Evolutionary conservation across 176 grass and related monocot genomes (phyloP), one percentile per base, ranked within the genome.

Genomic region (Avena atlantica): DNA sequence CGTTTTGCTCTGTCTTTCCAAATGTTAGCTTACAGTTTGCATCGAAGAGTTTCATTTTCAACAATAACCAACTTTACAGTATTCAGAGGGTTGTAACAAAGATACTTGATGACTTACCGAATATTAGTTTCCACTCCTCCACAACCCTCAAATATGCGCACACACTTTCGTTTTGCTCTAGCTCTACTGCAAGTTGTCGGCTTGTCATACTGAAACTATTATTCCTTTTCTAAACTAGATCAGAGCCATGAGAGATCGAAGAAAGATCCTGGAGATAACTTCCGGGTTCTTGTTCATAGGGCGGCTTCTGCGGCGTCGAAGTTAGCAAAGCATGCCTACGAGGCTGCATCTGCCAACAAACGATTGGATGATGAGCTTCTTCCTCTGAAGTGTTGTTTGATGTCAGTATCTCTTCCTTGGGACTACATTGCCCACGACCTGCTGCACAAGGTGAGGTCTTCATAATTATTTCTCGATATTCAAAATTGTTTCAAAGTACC

Each of bases 381-480:
- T 77, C 97, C 97, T 20, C 87, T 98, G 10, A 96, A 96, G 70
- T 98, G 97, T 51, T 96, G 88, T 68, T 85, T 98, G 87, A 98
- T 98, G 92, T 94, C 94, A 10, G 90, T 98, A 58, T 96, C 94
- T 74, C 92, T 98, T 92, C 94, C 97, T 68, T 98, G 97, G 97
- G 97, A 98, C 55, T 59, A 69, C 65, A 93, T 96, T 58, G 90
- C 92, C 0, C 92, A 98, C 34, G 97, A 96, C 76, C 56, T 94
- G 57, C 58, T 98, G 80, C 95, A 96, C 89, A 98, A 96, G 92
- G 97, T 96, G 40, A 85, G 70, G 2, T 71, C 61, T 82, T 53
- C 25, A 40, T 83, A 12, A 13, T 1, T 0, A 3, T 1, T 36
- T 12, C 65, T 19, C 2, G 45, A 79, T 79, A 48, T 11, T 61